Percentiles rank a stretch among this genome's conserved stretches.
These are phyloP conservation scores for Ajuga chamaepitys DNA, from an alignment of 257 asterid genomes.

Conservation along the genomic window DNA sequence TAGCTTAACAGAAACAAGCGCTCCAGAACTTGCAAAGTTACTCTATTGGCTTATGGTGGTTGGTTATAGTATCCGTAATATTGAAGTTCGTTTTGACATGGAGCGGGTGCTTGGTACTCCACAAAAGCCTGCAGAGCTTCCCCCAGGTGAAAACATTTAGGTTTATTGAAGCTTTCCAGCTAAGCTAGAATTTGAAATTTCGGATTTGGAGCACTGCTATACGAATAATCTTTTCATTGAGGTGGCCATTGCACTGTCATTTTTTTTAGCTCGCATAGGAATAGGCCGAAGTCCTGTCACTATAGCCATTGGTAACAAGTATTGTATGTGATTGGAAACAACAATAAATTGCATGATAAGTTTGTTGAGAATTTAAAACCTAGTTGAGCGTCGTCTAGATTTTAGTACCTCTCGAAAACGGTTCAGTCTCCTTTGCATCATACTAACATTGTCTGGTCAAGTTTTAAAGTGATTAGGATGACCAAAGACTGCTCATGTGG, in stretches of 20 bases:
- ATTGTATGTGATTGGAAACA: constrained; percentile 9
- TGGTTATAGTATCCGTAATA: constrained; percentile 88
- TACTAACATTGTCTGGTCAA: not conserved
- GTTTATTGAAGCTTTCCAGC: constrained; percentile 6
- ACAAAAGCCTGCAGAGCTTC: constrained; percentile 82
- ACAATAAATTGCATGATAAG: not conserved
- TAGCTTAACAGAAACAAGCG: constrained; percentile 83
- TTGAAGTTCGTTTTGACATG: constrained; percentile 97
- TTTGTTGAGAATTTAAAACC: not conserved
- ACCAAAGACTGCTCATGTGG: not conserved
- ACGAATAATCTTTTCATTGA: constrained; percentile 11
- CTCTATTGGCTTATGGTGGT: constrained; percentile 99
- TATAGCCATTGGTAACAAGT: not conserved
- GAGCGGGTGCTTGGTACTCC: constrained; percentile 86
- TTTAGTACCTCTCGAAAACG: not conserved
- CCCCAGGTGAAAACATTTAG: constrained; percentile 86
- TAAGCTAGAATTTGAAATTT: constrained; percentile 8
- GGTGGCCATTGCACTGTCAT: constrained; percentile 9
- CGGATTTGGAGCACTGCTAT: constrained; percentile 1
- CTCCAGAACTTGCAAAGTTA: constrained; percentile 83
- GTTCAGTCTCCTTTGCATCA: not conserved
- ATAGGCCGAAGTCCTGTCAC: not conserved
- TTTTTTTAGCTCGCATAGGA: not conserved
- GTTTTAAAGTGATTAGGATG: not conserved
- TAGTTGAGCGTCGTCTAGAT: not conserved